Conservation (phyloP, 768 basidiomycete genomes). For the Lentinula edodes region DNA sequence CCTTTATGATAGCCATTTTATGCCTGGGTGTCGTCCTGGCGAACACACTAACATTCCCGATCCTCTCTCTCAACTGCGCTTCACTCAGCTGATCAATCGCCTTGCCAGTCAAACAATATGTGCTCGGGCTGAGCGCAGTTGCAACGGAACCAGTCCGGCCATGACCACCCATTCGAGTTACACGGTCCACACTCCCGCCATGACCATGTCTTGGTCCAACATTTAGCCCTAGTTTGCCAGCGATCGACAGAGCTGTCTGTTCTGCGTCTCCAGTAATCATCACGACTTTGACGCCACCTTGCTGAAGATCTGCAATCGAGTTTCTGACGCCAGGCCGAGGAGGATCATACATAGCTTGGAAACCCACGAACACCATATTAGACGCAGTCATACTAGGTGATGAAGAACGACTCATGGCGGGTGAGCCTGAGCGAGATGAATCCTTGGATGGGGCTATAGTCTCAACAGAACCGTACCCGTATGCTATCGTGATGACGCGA, state of each 20-base stretch:
- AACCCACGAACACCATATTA: slow-evolving; percentile 85
- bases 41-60: slow-evolving; percentile 82
- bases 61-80: slow-evolving; percentile 74
- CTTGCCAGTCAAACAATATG: slow-evolving; percentile 69
- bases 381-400: slow-evolving; percentile 19
- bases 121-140: slow-evolving; percentile 3
- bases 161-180: slow-evolving; percentile 9
- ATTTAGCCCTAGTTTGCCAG: slow-evolving; percentile 75
- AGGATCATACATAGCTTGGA: slow-evolving; percentile 94
- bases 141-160: background rate
- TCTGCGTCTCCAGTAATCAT: slow-evolving; percentile 99
- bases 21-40: slow-evolving; percentile 94
- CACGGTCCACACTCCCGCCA: slow-evolving; percentile 13
- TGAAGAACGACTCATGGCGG: slow-evolving; percentile 9
- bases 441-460: slow-evolving; percentile 18
- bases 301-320: slow-evolving; percentile 74
- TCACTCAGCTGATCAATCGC: slow-evolving; percentile 83
- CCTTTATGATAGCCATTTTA: slow-evolving; percentile 96
- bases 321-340: slow-evolving; percentile 92
- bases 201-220: slow-evolving; percentile 40
- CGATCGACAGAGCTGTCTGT: slow-evolving; percentile 85
- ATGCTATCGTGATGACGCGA: slow-evolving; percentile 90
- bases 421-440: slow-evolving; percentile 24
- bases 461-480: slow-evolving; percentile 64
- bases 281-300: slow-evolving; percentile 89